Evolutionary conservation across 345 rosid genomes (phyloP), one percentile per base, ranked within the genome.

Genomic region (Luvunga scandens): DNA sequence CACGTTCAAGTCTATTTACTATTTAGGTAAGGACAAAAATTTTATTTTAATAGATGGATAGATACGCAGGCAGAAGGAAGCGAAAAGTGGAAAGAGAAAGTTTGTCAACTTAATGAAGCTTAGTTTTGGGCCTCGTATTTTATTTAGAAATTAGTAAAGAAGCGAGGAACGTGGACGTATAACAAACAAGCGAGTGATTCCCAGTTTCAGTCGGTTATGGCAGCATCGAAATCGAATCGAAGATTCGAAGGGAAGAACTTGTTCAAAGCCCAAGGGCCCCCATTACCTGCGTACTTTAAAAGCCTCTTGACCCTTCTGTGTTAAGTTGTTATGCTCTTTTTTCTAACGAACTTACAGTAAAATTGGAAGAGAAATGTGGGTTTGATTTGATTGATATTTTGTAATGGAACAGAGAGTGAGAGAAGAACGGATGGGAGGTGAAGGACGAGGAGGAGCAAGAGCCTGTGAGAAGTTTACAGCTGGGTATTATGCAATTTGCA

Each of bases 401-500:
- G 3, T 5, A 27, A 71, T 30, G 63, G 31, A 38, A 45, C 38
- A 69, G 70, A 33, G 19, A 59, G 27, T 6, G 27, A 60, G 25
- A 59, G 21, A 50, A 19, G 19, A 70, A 27, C 14, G 25, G 5
- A 78, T 65, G 83, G 70, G 68, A 73, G 71, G 60, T 68, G 76
- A 57, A 42, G 38, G 80, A 34, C 73, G 39, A 42, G 31, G 81
- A 34, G 73, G 55, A 56, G 48, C 83, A 65, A 75, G 84, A 50
- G 50, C 70, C 16, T 55, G 69, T 33, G 78, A 83, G 62, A 86
- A 83, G 83, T 82, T 80, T 56, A 84, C 91, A 13, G 80, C 87
- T 72, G 85, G 85, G 67, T 89, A 87, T 61, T 90, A 89, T 76
- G 88, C 86, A 57, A 79, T 89, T 19, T 90, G 92, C 31, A 66